Evolutionary conservation across 176 grass and related monocot species (phyloP), one percentile per base, ranked within the genome.

Genomic region (Zoysia japonica): DNA sequence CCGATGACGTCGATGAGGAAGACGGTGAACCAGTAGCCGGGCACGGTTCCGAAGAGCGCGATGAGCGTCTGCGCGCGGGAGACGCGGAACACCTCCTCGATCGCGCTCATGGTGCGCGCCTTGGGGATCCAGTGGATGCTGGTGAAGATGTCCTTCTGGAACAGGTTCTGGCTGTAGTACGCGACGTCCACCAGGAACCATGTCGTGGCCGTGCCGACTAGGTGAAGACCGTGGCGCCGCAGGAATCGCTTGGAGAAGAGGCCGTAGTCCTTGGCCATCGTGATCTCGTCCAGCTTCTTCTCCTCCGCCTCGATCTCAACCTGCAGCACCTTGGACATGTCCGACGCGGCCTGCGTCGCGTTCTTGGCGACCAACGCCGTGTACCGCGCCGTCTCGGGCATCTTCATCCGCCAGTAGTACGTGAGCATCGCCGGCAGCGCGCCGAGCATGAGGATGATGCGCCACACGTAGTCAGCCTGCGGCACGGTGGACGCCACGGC

Each of bases 11-110:
- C 91, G 77, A 93, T 88, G 70, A 93, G 78, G 36, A 65, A 72
- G 45, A 92, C 89, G 62, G 93, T 95, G 87, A 95, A 95, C 93
- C 87, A 95, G 85, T 90, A 95, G 17, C 93, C 93, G 0, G 93
- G 93, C 19, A 95, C 75, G 16, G 93, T 92, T 72, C 93, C 89
- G 14, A 89, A 95, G 39, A 95, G 81, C 35, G 89, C 93, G 59
- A 95, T 89, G 63, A 87, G 65, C 11, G 93, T 87, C 73, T 95
- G 93, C 2, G 87, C 93, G n/a, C 75, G 82, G 9, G 89, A 60
- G 46, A 92, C 87, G 73, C 72, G 56, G 85, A 65, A 93, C n/a
- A 83, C 79, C 72, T 93, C 91, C 59, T 93, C 70, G 15, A 93
- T 37, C 64, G 85, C 88, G 80, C 83, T 93, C 90, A 93, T 89